These are phyloP conservation scores for Coemansia sp. DNA, from an alignment of 192 early-diverging fungal species.

Conservation along the genomic window DNA sequence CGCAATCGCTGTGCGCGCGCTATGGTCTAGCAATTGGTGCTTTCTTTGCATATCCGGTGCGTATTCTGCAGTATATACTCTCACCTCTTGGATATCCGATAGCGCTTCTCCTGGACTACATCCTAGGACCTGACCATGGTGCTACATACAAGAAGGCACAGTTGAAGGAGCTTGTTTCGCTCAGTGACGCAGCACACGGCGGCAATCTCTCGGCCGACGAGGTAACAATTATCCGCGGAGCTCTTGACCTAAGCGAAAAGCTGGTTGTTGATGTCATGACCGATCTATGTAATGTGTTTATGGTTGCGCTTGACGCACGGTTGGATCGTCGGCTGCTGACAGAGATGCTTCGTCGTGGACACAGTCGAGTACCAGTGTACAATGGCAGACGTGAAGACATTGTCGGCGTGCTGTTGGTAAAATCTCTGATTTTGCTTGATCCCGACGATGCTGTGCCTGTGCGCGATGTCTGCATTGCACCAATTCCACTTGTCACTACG, in stretches of 20 bases:
- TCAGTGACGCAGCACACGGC: conserved; percentile 67
- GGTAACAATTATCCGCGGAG: conserved; percentile 75
- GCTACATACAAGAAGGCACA: conserved; percentile 82
- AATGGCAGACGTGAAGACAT: conserved; percentile 59
- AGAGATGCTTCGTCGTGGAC: conserved; percentile 65
- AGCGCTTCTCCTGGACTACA: conserved; percentile 73
- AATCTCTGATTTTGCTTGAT: conserved; percentile 71
- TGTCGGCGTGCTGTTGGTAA: conserved; percentile 77
- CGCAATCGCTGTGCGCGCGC: conserved; percentile 85
- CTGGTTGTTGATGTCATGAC: conserved; percentile 68
- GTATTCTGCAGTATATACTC: conserved; percentile 64
- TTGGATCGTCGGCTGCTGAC: conserved; percentile 57
- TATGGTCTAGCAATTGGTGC: conserved; percentile 90
- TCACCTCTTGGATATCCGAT: conserved; percentile 79
- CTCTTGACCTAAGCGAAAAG: conserved; percentile 73
- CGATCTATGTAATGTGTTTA: conserved; percentile 66
- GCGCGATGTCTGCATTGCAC: conserved; percentile 55
- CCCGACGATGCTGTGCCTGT: conserved; percentile 66
- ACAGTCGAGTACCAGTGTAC: conserved; percentile 76
- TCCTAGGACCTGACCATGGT: conserved; percentile 84
- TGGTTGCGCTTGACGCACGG: conserved; percentile 59
- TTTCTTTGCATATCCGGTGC: conserved; percentile 75
- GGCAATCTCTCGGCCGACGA: conserved; percentile 74
- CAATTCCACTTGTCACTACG: conserved; percentile 48
- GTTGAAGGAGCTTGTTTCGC: conserved; percentile 73